These are phyloP conservation scores for Barnettozyma hawaiiensis DNA, from an alignment of 1,139 yeast genomes.

Conservation along the genomic window DNA sequence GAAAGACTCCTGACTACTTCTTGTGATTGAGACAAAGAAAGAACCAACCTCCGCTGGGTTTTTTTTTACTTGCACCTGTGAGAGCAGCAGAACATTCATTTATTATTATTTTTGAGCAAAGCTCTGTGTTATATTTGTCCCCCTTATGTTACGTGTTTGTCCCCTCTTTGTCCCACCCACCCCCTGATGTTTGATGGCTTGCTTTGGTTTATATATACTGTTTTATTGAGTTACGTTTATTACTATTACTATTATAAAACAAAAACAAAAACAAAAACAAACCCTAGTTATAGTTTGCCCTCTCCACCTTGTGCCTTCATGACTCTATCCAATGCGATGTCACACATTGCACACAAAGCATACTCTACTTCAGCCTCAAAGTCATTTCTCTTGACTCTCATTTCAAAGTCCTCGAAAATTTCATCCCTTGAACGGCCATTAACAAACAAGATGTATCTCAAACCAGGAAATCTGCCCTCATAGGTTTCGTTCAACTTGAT, in stretches of 20 bases:
- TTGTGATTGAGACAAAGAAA: constrained; percentile 35
- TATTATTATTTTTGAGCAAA: too few species aligned
- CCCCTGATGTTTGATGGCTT: constrained; percentile 1
- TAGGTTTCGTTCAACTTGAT: constrained; percentile 52
- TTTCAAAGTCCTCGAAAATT: constrained; percentile 61
- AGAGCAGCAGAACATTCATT: neutral
- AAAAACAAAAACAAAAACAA: too few species aligned
- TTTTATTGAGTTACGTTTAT: constrained; percentile 1
- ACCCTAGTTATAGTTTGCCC: neutral
- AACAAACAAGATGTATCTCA: constrained; percentile 85
- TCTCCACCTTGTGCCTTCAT: neutral
- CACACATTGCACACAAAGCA: constrained; percentile 85
- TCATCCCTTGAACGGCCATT: constrained; percentile 68
- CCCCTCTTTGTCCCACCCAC: too few species aligned
- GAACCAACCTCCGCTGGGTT: too few species aligned
- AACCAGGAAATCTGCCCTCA: constrained; percentile 71
- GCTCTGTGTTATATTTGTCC: neutral
- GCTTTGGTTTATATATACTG: neutral
- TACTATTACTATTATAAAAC: too few species aligned
- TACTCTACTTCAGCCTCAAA: constrained; percentile 50
- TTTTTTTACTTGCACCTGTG: constrained; percentile 14
- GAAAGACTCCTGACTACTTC: constrained; percentile 94
- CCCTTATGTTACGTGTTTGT: neutral
- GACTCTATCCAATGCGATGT: constrained; percentile 77
- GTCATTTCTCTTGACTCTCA: constrained; percentile 51